Percentiles rank a stretch among this genome's conserved stretches.
Evolutionary conservation across 768 basidiomycete species (phyloP).

Genomic region (Nidularia pulvinata): DNA sequence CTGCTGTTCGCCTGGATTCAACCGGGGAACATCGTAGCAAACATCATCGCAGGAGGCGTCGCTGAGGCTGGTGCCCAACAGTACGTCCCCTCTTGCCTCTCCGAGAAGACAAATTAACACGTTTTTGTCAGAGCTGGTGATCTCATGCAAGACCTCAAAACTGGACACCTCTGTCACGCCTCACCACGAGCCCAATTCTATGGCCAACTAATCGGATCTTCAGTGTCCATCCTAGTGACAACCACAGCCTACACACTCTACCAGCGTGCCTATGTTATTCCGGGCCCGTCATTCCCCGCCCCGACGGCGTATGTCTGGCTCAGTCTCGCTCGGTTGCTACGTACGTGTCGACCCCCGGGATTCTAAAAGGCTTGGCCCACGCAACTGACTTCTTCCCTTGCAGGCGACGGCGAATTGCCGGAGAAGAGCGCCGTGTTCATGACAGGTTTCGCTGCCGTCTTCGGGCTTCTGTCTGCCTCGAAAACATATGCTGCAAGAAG

Average conservation of each 20-base stretch:
- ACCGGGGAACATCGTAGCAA: slow-evolving; percentile 95
- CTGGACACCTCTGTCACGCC: slow-evolving; percentile 89
- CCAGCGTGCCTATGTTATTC: slow-evolving; percentile 84
- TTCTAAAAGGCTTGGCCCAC: slow-evolving; percentile 13
- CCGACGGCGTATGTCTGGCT: slow-evolving; percentile 97
- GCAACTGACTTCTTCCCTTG: slow-evolving; percentile 6
- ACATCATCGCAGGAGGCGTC: slow-evolving; percentile 97
- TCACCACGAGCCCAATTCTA: slow-evolving; percentile 95
- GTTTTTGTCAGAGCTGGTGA: slow-evolving; percentile 75
- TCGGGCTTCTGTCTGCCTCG: slow-evolving; percentile 61
- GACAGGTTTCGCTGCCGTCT: slow-evolving; percentile 72
- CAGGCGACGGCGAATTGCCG: slow-evolving; percentile 84
- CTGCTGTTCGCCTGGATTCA: slow-evolving; percentile 93
- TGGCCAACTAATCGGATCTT: slow-evolving; percentile 90
- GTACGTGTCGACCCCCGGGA: slow-evolving; percentile 37
- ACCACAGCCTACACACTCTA: slow-evolving; percentile 88
- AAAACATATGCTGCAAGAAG: slow-evolving; percentile 61
- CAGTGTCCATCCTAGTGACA: slow-evolving; percentile 86
- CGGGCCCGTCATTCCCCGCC: slow-evolving; percentile 94
- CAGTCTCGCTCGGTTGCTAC: slow-evolving; percentile 70
- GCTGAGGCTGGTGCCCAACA: slow-evolving; percentile 95
- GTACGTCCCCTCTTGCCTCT: slow-evolving; percentile 34
- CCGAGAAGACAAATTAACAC: neutral
- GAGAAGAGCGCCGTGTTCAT: slow-evolving; percentile 77
- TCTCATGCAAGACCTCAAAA: slow-evolving; percentile 98